phyloP scores from a whole-genome alignment of 1,284 basidiomycete species.

The Trichosporon ovoides region DNA sequence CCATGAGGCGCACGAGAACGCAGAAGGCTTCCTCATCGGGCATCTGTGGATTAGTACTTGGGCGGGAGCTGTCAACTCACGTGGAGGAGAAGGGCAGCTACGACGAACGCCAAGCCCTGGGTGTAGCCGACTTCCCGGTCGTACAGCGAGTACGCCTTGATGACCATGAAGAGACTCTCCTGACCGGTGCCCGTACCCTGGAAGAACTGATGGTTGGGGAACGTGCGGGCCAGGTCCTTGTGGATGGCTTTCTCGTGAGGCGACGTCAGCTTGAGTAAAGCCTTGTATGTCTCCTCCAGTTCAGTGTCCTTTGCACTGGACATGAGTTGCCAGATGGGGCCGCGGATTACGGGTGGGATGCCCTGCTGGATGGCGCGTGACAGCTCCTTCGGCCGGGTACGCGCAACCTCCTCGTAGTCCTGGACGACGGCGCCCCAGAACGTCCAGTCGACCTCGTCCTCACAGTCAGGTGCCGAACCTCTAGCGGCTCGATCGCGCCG shows the following conservation, averaged over 20 bases:
- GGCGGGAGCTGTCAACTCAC: constrained; percentile 54
- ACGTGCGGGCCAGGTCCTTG: constrained; percentile 88
- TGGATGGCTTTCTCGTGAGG: constrained; percentile 89
- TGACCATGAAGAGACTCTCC: constrained; percentile 92
- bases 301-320: constrained; percentile 85
- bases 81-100: constrained; percentile 85
- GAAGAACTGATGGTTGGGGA: constrained; percentile 96
- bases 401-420: constrained; percentile 79
- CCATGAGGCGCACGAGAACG: constrained; percentile 93
- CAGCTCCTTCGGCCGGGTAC: constrained; percentile 70
- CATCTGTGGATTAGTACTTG: constrained; percentile 61
- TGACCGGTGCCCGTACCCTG: constrained; percentile 82
- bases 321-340: constrained; percentile 99
- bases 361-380: constrained; percentile 87
- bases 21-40: constrained; percentile 97
- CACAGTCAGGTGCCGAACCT: background rate
- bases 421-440: constrained; percentile 96
- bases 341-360: constrained; percentile 68
- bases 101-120: constrained; percentile 92
- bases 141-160: constrained; percentile 95
- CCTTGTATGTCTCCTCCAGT: constrained; percentile 78
- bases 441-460: constrained; percentile 55
- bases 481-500: constrained; percentile 53
- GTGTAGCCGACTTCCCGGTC: constrained; percentile 96
- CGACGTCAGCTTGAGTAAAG: constrained; percentile 74